phyloP scores from a whole-genome alignment of 139 green algal genomes.

The Closterium sp. region DNA sequence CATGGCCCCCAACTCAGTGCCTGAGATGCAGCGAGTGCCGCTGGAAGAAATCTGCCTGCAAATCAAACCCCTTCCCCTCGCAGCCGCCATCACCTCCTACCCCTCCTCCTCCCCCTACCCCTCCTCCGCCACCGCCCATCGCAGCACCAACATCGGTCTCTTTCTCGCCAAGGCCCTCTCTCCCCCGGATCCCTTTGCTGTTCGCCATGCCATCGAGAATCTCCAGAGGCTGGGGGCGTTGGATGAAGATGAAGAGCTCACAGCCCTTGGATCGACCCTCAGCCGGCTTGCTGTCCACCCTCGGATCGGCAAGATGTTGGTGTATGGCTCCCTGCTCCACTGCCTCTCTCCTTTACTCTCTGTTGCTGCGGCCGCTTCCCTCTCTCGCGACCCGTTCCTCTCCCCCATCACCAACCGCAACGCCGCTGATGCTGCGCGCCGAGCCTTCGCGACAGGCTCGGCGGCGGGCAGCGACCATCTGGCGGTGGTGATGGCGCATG shows the following conservation, averaged over 20 bases:
- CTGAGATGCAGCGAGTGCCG: conserved; percentile 78
- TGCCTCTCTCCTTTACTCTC: conserved; percentile 80
- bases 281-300: conserved; percentile 72
- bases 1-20: conserved; percentile 25
- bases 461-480: conserved; percentile 46
- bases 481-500: conserved; percentile 42
- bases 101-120: not conserved
- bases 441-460: conserved; percentile 20
- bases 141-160: conserved; percentile 2
- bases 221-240: conserved; percentile 52
- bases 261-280: conserved; percentile 54
- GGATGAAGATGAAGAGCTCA: conserved; percentile 23
- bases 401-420: conserved; percentile 27
- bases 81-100: not conserved
- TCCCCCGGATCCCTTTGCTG: conserved; percentile 4
- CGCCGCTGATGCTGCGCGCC: conserved; percentile 48
- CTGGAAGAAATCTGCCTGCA: conserved; percentile 92
- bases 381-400: conserved; percentile 31
- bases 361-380: conserved; percentile 55
- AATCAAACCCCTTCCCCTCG: conserved; percentile 43
- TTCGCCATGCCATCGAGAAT: conserved; percentile 12
- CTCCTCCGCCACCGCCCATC: not conserved
- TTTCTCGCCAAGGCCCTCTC: conserved; percentile 27
- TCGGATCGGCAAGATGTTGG: conserved; percentile 79
- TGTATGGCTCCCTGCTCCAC: conserved; percentile 73